These are phyloP conservation scores for Rhododendron henanense DNA, from an alignment of 148 eudicot species.

Conservation along the genomic window DNA sequence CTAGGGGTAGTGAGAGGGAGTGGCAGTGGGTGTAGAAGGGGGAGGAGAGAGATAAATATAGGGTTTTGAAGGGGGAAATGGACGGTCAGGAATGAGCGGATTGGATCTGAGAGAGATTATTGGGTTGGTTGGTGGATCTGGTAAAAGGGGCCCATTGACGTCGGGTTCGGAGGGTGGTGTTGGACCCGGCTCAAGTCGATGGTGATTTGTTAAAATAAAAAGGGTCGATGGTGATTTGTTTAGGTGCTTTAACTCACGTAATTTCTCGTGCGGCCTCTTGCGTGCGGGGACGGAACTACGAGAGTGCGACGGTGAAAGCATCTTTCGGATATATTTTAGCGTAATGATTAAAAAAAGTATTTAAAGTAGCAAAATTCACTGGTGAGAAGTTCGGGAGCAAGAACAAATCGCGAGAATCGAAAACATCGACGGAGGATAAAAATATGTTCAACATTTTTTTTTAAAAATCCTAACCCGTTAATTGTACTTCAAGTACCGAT, in stretches of 20 bases:
- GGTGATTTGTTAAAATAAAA: background rate
- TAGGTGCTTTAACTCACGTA: background rate
- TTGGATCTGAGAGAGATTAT: background rate
- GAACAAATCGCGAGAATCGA: no score
- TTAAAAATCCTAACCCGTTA: no score
- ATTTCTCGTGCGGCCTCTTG: no score
- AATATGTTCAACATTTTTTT: background rate
- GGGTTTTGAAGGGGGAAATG: constrained; percentile 19
- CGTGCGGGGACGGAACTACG: no score
- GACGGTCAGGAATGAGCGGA: constrained; percentile 33
- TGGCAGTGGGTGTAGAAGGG: background rate
- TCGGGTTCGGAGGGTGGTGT: background rate
- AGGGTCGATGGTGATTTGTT: no score
- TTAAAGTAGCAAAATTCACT: no score
- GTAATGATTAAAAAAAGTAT: no score
- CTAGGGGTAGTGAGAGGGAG: constrained; percentile 12
- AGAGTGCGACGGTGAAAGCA: no score
- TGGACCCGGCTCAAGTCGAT: background rate
- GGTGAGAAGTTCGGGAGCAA: no score
- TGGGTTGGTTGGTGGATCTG: background rate
- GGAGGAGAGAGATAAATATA: constrained; percentile 37
- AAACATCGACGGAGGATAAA: no score
- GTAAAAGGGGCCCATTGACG: background rate
- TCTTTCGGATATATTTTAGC: no score
- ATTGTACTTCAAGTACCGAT: no score